Base-by-base conservation (phyloP, 1,284 basidiomycete genomes). In the Cryptococcus hybrid region DNA sequence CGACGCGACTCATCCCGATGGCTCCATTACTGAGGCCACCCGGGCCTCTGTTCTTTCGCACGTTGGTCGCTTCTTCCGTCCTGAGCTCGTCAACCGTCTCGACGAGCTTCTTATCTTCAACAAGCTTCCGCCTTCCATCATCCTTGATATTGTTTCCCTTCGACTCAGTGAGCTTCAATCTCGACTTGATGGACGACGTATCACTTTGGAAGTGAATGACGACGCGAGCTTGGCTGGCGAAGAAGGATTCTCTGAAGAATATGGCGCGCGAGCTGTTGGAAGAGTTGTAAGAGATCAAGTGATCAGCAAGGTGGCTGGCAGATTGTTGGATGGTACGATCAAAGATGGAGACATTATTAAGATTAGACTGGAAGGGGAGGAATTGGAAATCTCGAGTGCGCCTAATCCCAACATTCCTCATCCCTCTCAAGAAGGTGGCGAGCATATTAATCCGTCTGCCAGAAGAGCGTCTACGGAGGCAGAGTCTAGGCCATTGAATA, bases 41-140 rank as follows among this genome's bases (percentile, higher is more conserved):
- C 84, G 83, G 53, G 73, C 82, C 4, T 82, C 85, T 59, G 90
- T 97, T n/a, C 79, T 94, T 24, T 83, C 84, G 57, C 83, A 88
- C 38, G 89, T 90, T 0, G 80, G 84, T 4, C 84, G 85, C 59
- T 86, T 87, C 76, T 95, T 94, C 82, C 87, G 91, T 13, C 93
- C 93, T 0, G 93, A 97, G 76, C 82, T 97, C 1, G 82, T 93
- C 57, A 94, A 95, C 74, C 86, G 92, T 9, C 83, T 95, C 54
- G 92, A 95, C 74, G 87, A 90, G 11, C 88, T 89, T 73, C 80
- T 89, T 30, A 88, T 94, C 12, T 95, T 96, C 81, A 93, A 94
- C 81, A 92, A 90, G 68, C 85, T 94, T 9, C 87, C 89, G 2
- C 83, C 82, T 11, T 73, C 79, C 24, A 86, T 87, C 6, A 90